Evolutionary conservation across 1,139 yeast species (phyloP).

Genomic region (Scheffersomyces titani): DNA sequence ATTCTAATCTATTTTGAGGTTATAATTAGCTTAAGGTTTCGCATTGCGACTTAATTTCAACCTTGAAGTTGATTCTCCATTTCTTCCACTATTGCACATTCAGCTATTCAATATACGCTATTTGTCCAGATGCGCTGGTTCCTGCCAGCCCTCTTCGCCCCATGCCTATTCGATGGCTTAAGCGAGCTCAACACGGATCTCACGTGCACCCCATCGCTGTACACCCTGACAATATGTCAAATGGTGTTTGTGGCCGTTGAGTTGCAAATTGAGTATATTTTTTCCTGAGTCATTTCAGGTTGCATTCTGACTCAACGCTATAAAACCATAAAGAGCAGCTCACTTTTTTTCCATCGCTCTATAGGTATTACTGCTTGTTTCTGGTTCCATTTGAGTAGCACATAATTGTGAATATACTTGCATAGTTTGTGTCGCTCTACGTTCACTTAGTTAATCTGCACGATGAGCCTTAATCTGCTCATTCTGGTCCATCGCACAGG

Average conservation of each 20-base stretch:
- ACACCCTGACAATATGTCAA: background rate
- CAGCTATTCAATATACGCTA: too few relatives aligned
- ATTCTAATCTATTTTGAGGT: background rate
- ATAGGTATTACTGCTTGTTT: background rate
- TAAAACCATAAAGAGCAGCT: background rate
- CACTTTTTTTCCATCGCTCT: background rate
- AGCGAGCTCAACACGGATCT: background rate
- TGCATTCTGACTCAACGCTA: background rate
- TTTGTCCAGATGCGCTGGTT: background rate
- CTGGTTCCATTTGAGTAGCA: background rate
- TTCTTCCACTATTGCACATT: background rate
- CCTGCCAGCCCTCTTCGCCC: background rate
- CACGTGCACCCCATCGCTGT: background rate
- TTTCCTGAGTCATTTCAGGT: background rate
- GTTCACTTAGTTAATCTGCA: background rate
- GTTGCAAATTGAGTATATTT: background rate
- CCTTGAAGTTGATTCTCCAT: too few relatives aligned
- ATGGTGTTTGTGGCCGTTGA: background rate
- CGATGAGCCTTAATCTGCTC: background rate
- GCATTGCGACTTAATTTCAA: background rate
- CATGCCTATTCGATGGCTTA: background rate
- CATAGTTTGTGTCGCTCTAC: background rate
- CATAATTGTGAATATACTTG: background rate
- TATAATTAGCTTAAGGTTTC: background rate
- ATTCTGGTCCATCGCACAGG: background rate